Base-by-base conservation (phyloP, 352 stramenopile species). In the Phytophthora idaei region DNA sequence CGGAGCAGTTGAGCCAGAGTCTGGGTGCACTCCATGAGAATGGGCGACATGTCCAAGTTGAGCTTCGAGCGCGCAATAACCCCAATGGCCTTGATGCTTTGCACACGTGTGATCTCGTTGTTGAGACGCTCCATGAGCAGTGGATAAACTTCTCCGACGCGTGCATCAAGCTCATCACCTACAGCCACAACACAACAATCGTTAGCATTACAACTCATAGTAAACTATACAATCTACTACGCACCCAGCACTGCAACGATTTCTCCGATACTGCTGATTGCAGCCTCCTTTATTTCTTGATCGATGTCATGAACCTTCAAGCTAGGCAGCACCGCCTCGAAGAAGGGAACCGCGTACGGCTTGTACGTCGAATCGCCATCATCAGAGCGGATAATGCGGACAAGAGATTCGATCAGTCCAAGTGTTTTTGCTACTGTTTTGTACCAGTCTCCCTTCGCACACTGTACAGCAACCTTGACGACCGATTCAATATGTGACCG, bases 271-370 rank as follows among this genome's bases (percentile, higher is more conserved):
- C 92, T 96, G 56, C 78, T 88, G 61, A 98, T 98, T 9, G 92
- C 92, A 55, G 95, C 92, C 67, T 99, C 98, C 70, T 99, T 99
- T 66, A 99, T 99, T 81, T 99, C 98, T 78, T 99, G 96, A 65
- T 99, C 98, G 53, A 99, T 98, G 68, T 99, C 97, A 69, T 98
- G 84, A 4, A 94, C 93, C 60, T 97, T 90, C 34, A 99, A 82
- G n/a, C 93, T 95, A 31, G 96, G 94, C 66, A 99, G 74, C 14
- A 99, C 90, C 5, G 95, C 93, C 36, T 94, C 78, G 62, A 97
- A 99, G 8, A 99, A 82, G 14, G 85, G 74, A 48, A 87, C 64
- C 0, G 97, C 93, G 52, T 93, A 81, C 27, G 74, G 64, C 61
- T 85, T 83, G 53, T 76, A 74, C 27, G 71, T 63, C 25, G 67